Evolutionary conservation across 805 yeast species (phyloP).

Genomic region (Saccharomycopsis olivae): DNA sequence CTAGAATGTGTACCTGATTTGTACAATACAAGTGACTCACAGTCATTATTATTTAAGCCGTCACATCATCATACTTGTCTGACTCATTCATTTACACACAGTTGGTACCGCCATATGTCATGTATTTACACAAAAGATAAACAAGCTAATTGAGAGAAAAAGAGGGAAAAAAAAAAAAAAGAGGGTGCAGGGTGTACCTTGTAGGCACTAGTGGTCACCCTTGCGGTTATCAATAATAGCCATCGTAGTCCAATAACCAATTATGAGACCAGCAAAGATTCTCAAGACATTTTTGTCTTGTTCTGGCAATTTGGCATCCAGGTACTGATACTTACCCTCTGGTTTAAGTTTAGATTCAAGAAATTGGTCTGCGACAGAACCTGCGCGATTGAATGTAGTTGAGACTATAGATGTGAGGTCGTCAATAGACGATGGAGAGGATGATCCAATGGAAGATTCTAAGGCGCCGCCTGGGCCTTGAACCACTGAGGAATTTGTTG

Average conservation of each 20-base stretch:
- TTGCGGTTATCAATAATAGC: background rate
- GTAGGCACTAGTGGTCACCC: too few species aligned
- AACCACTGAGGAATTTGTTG: background rate
- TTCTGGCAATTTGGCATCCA: conserved; percentile 7
- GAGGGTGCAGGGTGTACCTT: too few species aligned
- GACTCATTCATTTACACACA: too few species aligned
- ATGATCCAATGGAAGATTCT: background rate
- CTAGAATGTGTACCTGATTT: too few species aligned
- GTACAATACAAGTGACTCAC: too few species aligned
- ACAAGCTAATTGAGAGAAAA: too few species aligned
- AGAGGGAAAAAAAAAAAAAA: too few species aligned
- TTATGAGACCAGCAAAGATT: background rate
- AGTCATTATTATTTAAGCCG: too few species aligned
- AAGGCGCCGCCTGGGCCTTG: background rate
- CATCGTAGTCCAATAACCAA: background rate
- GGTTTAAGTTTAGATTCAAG: background rate
- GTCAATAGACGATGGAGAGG: background rate
- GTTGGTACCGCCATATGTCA: too few species aligned
- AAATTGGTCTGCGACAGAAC: background rate
- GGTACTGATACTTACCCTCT: conserved; percentile 1
- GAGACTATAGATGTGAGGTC: background rate
- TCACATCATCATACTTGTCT: too few species aligned
- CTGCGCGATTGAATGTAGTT: background rate
- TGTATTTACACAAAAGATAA: too few species aligned
- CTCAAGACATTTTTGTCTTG: conserved; percentile 10